Base-by-base conservation (phyloP, 768 basidiomycete species). In the Cantharellus cinnabarinus region DNA sequence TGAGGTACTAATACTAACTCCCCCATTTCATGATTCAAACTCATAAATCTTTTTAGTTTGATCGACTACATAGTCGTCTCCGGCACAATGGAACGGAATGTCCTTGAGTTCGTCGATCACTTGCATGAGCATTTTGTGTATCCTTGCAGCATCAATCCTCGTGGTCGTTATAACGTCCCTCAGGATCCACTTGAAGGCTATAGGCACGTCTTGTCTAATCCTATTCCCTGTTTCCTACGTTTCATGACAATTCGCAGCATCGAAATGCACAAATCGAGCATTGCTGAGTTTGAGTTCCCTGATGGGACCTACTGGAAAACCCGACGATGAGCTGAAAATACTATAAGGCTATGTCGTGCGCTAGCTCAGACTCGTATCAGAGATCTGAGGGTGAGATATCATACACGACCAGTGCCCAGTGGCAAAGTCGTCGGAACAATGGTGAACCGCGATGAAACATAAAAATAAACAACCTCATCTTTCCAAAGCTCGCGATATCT, bases 21-120 rank as follows among this genome's bases (percentile, higher is more conserved):
- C 7, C 38, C 48, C n/a, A 41, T 58, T 35, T 55, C 39, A 37
- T 58, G 29, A 41, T 29, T 61, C 58, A 44, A 48, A 15, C 60
- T 29, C 4, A 34, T 29, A 4, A 5, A 5, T n/a, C 35, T 7
- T 29, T 61, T 44, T 66, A 84, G 84, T 59, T 71, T 95, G 65
- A 95, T 97, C 67, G 93, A 98, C 70, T 97, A 93, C 67, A 86
- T 98, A 64, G 80, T 79, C 61, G 75, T 97, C 58, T 93, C 90
- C 1, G 93, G 90, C 2, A 78, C 82, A 20, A 93, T 93, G 82
- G 89, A 93, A 64, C 79, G 86, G 56, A 95, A 97, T 67, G 93
- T 95, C 3, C 80, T 97, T 91, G 61, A 89, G 70, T 88, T 79
- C 63, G 85, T 82, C 40, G 83, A 89, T 67, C 93, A 95, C 69